A percentile compares a stretch with the other conserved stretches of the same genome.
Evolutionary conservation across 257 asterid species (phyloP).

Genomic region (Jasminum sambac): DNA sequence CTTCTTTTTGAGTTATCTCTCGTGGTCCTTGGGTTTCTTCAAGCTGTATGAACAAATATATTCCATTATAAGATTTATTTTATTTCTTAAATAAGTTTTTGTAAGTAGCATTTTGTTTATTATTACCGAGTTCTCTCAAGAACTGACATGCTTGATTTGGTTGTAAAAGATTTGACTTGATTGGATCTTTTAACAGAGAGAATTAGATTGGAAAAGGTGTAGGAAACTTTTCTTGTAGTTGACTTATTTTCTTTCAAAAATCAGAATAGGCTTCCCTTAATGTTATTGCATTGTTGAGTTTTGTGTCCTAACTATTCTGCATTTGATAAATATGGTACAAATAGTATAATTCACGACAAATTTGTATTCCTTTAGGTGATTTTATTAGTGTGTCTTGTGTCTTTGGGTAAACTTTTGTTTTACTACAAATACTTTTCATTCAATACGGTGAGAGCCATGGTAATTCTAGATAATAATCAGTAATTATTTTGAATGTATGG

Average conservation of each 20-base stretch:
- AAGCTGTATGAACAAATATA: not conserved
- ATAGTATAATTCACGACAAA: not conserved
- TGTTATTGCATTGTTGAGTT: not conserved
- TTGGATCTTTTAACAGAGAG: not conserved
- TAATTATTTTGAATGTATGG: too few relatives aligned
- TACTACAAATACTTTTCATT: too few relatives aligned
- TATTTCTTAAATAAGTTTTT: not conserved
- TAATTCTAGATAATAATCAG: too few relatives aligned
- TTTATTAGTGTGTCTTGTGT: too few relatives aligned
- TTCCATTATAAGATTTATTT: not conserved
- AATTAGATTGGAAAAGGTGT: not conserved
- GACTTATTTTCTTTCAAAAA: not conserved
- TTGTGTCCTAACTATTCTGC: not conserved
- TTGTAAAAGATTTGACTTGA: not conserved
- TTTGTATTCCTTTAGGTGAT: conserved; percentile 6
- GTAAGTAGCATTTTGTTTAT: not conserved
- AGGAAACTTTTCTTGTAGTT: not conserved
- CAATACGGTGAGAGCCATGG: too few relatives aligned
- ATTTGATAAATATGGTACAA: not conserved
- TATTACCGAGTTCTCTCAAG: not conserved
- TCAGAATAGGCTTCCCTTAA: not conserved
- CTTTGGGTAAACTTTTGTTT: too few relatives aligned
- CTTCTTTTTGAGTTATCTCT: not conserved
- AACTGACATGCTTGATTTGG: not conserved
- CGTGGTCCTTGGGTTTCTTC: not conserved